Evolutionary conservation across 1,139 yeast species (phyloP), one percentile per base, ranked within the genome.

Genomic region (Magnusiomyces clavatus): DNA sequence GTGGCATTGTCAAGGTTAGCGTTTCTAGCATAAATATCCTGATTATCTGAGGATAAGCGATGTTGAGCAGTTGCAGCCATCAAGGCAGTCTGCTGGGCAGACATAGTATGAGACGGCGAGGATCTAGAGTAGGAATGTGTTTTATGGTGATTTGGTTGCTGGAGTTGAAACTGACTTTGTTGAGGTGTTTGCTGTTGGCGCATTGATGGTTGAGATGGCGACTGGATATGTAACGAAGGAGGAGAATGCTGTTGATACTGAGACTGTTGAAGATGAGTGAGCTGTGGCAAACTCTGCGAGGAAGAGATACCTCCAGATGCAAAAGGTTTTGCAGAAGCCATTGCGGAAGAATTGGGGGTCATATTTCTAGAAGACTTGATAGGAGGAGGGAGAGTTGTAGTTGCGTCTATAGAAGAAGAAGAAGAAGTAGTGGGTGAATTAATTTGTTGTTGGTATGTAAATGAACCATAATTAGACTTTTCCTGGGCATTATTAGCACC

Each of bases 151-250:
- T 24, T 24, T 20, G n/a, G 44, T 41, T 38, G 42, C 39, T 35
- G 19, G 19, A 34, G 49, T 31, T n/a, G 36, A 36, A 37, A 37
- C 6, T 42, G 20, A 19, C 20, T 17, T 39, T 39, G 42, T 20
- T 39, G 47, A 2, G 45, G 51, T 8, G 50, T 46, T 24, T 51
- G 51, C 37, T 46, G 52, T 44, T 42, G 50, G 36, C 35, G 46
- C 14, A 36, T 31, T 36, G 36, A 17, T 20, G 29, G 62, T 58
- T 52, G 60, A 49, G 61, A 56, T 24, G 51, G 60, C 43, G 54
- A 61, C 46, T 55, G 61, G 44, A 50, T 55, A 36, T 43, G 50
- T 49, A 40, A 67, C 39, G 19, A 44, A 36, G 45, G 54, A 40
- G 16, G 20, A 16, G 40, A 48, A 3, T 47, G 57, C 40, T 43